Evolutionary conservation across 2,329 filamentous ascomycete species (phyloP), one percentile per base, ranked within the genome.

Genomic region (Xylaria polymorpha): DNA sequence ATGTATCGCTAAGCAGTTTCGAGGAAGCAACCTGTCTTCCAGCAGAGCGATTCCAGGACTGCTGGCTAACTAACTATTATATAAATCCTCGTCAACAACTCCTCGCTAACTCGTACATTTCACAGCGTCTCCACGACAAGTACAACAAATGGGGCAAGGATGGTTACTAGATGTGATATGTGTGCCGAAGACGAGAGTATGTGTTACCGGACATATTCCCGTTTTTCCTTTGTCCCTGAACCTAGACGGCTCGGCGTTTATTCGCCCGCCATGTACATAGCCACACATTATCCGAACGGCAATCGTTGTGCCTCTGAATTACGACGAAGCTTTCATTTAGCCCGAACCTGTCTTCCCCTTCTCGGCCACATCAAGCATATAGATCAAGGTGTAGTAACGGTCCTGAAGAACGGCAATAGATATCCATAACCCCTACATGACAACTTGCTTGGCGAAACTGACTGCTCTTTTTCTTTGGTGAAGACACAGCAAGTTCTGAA

Each of bases 141-240:
- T 98, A 92, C 90, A 99, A 99, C 92, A 99, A 99, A 88, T 98
- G 93, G 90, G 96, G 96, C 83, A 98, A 98, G 90, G 96, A 98
- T 76, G 94, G 94, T 76, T 69, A 69, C 63, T 68, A 68, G 55
- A 61, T 37, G 39, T 66, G 39, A 51, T 39, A 41, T 69, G 55
- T 48, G 39, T 69, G 46, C 41, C 22, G 60, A 68, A 50, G 63
- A 64, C 51, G 35, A 56, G 56, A 66, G 60, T 68, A 43, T 71
- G 41, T 39, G 51, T 48, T 63, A 66, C 44, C 43, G 9, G 29
- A 67, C 46, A 14, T 60, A 62, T 64, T 46, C 53, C 60, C 55
- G 43, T 69, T 69, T 69, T 69, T 71, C 64, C 66, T 70, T 69
- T 62, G 53, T 66, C 48, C 46, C 39, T 44, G 51, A 43, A 66